Evolutionary conservation across 306 rosid species (phyloP).

Genomic region (Prunus mongolica): DNA sequence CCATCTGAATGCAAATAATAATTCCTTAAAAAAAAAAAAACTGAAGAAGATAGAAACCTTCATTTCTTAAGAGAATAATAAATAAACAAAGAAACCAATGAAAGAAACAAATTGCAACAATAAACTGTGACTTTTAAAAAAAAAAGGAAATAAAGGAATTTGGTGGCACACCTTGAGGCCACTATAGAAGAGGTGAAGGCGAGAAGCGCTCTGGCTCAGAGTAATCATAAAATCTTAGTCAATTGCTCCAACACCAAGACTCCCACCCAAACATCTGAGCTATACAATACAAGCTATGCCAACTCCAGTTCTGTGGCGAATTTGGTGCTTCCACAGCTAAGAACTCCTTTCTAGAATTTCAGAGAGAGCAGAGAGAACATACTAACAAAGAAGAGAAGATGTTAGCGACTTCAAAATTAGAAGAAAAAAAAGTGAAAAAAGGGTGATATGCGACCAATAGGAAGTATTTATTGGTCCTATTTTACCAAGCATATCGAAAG

Average conservation of each 20-base stretch:
- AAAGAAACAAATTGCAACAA: neutral
- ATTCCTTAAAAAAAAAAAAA: neutral
- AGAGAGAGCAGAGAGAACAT: too few species aligned
- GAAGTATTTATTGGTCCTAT: too few species aligned
- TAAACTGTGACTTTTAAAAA: too few species aligned
- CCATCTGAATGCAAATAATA: neutral
- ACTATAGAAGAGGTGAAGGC: conserved; percentile 70
- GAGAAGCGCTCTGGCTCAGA: conserved; percentile 51
- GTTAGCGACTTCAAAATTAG: too few species aligned
- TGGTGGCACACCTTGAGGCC: conserved; percentile 71
- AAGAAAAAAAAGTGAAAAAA: too few species aligned
- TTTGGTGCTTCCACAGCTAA: too few species aligned
- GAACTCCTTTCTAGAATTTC: too few species aligned
- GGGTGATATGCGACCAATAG: too few species aligned
- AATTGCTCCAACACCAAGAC: conserved; percentile 56
- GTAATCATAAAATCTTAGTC: conserved; percentile 16
- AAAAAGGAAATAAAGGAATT: neutral
- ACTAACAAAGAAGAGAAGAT: too few species aligned
- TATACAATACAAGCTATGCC: too few species aligned
- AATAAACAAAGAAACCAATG: neutral
- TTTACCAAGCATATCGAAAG: too few species aligned
- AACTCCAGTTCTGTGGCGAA: neutral
- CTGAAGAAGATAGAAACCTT: neutral
- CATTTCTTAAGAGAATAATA: neutral
- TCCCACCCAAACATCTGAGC: conserved; percentile 56